These are phyloP conservation scores for Neodidymelliopsis sp. DNA, from an alignment of 2,329 filamentous ascomycete genomes.

Conservation along the genomic window DNA sequence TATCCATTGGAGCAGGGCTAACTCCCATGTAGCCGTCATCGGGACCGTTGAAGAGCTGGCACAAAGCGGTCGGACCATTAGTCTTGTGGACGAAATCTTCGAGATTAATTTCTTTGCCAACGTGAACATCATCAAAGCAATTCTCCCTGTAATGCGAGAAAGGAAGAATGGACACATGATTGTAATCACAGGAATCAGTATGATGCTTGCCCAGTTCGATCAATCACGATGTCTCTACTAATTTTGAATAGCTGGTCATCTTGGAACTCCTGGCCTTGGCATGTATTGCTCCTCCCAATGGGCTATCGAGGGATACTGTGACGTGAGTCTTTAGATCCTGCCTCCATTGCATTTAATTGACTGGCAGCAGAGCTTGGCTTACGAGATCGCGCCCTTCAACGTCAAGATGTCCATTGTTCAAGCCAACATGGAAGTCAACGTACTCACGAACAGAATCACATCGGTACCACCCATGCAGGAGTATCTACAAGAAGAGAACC, in stretches of 20 bases:
- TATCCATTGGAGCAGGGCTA: neutral
- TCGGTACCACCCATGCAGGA: slow-evolving; percentile 80
- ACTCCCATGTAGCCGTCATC: slow-evolving; percentile 69
- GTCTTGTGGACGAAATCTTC: slow-evolving; percentile 87
- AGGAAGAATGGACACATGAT: slow-evolving; percentile 90
- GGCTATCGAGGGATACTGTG: slow-evolving; percentile 95
- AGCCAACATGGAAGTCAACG: slow-evolving; percentile 89
- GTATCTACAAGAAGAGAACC: slow-evolving; percentile 73
- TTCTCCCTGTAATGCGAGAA: slow-evolving; percentile 78
- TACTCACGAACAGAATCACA: slow-evolving; percentile 85
- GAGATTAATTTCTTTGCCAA: slow-evolving; percentile 95
- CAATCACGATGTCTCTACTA: slow-evolving; percentile 4
- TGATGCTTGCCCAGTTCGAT: slow-evolving; percentile 8
- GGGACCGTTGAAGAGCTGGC: slow-evolving; percentile 91
- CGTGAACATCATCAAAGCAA: slow-evolving; percentile 92
- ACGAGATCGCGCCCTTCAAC: slow-evolving; percentile 95
- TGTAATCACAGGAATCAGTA: slow-evolving; percentile 83
- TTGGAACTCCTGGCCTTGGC: slow-evolving; percentile 88
- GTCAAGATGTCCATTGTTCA: slow-evolving; percentile 96
- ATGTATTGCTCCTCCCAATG: slow-evolving; percentile 93
- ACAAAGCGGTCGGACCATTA: slow-evolving; percentile 74
- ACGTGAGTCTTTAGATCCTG: slow-evolving; percentile 58
- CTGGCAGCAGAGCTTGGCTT: slow-evolving; percentile 71
- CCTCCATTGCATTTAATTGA: neutral
- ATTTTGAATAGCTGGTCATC: slow-evolving; percentile 70